A percentile compares a stretch with the other conserved stretches of the same genome.
Conservation (phyloP, 257 asterid species). For the Asclepias syriaca region DNA sequence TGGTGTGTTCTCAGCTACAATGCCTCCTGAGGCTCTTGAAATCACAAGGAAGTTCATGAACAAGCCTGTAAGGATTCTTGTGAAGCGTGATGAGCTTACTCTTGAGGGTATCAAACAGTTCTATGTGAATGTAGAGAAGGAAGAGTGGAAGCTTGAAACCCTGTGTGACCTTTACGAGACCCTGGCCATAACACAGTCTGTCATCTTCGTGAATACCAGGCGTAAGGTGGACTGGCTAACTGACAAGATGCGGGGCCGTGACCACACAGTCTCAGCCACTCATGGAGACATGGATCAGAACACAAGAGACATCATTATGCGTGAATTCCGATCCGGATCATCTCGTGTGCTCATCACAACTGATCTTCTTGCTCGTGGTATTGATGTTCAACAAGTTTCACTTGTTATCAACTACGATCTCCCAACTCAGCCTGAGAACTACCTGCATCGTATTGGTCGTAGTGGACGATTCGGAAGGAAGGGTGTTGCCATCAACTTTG, state of each 20-base stretch:
- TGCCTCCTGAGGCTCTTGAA: conserved; percentile 53
- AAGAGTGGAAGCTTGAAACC: conserved; percentile 41
- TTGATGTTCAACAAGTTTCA: conserved; percentile 79
- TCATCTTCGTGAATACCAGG: conserved; percentile 44
- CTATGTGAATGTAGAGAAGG: conserved; percentile 38
- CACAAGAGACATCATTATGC: conserved; percentile 47
- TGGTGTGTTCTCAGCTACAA: conserved; percentile 47
- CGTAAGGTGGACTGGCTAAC: conserved; percentile 52
- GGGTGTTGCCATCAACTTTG: conserved; percentile 89
- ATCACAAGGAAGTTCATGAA: conserved; percentile 47
- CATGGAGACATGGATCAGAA: conserved; percentile 53
- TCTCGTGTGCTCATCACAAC: conserved; percentile 77
- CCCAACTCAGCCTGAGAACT: conserved; percentile 82
- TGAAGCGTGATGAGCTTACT: conserved; percentile 46
- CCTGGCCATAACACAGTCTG: conserved; percentile 46
- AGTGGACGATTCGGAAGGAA: conserved; percentile 86
- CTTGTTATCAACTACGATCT: conserved; percentile 73
- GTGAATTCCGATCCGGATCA: conserved; percentile 56
- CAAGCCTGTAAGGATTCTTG: conserved; percentile 45
- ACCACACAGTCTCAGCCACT: conserved; percentile 44
- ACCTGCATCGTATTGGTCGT: conserved; percentile 80
- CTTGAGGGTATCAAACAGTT: conserved; percentile 49
- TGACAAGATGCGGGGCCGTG: conserved; percentile 43
- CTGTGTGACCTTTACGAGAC: conserved; percentile 46
- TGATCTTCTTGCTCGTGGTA: conserved; percentile 78